These are phyloP conservation scores for Trametes polyzona DNA, from an alignment of 1,284 basidiomycete genomes.

Conservation along the genomic window DNA sequence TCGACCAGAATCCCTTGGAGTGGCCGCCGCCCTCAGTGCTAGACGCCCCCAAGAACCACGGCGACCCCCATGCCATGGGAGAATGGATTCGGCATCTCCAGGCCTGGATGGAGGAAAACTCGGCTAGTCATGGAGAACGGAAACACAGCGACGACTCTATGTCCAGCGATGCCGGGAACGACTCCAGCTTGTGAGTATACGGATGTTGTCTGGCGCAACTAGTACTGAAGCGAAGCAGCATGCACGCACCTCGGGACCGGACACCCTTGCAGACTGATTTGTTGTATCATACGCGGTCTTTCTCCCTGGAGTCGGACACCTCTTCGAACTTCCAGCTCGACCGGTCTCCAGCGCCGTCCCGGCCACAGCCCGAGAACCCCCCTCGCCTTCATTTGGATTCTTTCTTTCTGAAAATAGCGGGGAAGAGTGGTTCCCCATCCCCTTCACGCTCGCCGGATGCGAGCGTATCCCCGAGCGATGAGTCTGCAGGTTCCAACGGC, in stretches of 20 bases:
- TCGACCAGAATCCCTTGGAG: conserved; percentile 90
- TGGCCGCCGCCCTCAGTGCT: conserved; percentile 80
- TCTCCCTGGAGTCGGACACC: conserved; percentile 64
- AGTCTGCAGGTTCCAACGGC: conserved; percentile 20
- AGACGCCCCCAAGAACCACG: conserved; percentile 45
- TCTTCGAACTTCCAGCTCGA: conserved; percentile 51
- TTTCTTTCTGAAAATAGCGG: conserved; percentile 43
- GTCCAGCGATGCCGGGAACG: conserved; percentile 19
- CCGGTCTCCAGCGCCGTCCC: conserved; percentile 21
- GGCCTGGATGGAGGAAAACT: conserved; percentile 71
- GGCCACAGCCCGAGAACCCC: conserved; percentile 42
- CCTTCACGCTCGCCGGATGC: conserved; percentile 60
- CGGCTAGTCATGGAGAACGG: conserved; percentile 33
- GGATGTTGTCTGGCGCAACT: no score
- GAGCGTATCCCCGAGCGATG: conserved; percentile 46
- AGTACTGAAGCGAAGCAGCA: not conserved
- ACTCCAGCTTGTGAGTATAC: conserved; percentile 19
- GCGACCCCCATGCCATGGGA: conserved; percentile 57
- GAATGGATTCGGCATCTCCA: conserved; percentile 78
- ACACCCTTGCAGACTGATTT: conserved; percentile 20
- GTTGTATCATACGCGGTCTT: conserved; percentile 54
- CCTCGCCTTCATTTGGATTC: conserved; percentile 56
- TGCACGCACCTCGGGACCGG: conserved; percentile 17
- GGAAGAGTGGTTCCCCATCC: conserved; percentile 39
- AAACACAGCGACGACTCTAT: conserved; percentile 37